Conservation (phyloP, 148 eudicot species). For the Rhododendron molle region DNA sequence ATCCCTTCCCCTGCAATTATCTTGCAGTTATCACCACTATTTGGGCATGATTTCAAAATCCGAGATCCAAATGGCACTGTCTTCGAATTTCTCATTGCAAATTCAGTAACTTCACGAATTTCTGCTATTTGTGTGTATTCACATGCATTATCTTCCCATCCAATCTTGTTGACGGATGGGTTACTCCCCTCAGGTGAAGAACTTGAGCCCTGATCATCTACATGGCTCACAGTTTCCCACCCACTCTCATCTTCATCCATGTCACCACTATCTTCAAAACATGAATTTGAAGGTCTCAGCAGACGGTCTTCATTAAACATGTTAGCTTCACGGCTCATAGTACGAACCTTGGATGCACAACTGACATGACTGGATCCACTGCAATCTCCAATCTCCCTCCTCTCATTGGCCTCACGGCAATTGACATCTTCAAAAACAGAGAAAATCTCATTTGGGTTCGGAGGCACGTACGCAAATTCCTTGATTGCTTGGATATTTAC, state of each 20-base stretch:
- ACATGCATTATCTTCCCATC: slow-evolving; percentile 52
- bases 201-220: slow-evolving; percentile 69
- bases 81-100: slow-evolving; percentile 34
- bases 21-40: slow-evolving; percentile 46
- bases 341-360: slow-evolving; percentile 28
- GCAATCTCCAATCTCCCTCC: slow-evolving; percentile 54
- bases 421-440: slow-evolving; percentile 60
- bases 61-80: slow-evolving; percentile 51
- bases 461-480: slow-evolving; percentile 68
- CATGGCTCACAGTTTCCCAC: slow-evolving; percentile 84
- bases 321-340: slow-evolving; percentile 28
- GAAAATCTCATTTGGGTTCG: slow-evolving; percentile 67
- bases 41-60: slow-evolving; percentile 52
- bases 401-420: slow-evolving; percentile 39
- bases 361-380: slow-evolving; percentile 39
- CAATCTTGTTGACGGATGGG: slow-evolving; percentile 44
- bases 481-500: slow-evolving; percentile 50
- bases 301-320: slow-evolving; percentile 26
- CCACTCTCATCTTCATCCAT: slow-evolving; percentile 71
- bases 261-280: slow-evolving; percentile 34
- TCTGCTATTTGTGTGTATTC: slow-evolving; percentile 47
- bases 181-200: slow-evolving; percentile 61
- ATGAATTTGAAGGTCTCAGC: slow-evolving; percentile 34
- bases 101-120: slow-evolving; percentile 42
- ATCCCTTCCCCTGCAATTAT: slow-evolving; percentile 42